phyloP scores from a whole-genome alignment of 768 basidiomycete species.

The Tulasnella sp. region DNA sequence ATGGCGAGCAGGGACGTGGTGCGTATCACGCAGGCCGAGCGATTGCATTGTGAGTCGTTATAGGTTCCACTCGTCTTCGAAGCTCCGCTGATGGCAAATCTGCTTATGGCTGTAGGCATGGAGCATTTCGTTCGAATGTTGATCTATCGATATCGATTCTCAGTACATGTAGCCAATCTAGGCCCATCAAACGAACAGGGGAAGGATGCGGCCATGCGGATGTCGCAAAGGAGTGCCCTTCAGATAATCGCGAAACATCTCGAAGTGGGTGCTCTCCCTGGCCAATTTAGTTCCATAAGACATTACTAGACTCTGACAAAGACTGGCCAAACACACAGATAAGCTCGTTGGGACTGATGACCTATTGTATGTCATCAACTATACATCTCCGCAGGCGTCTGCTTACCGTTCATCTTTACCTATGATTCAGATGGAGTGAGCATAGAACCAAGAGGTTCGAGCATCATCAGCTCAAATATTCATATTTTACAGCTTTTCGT shows the following conservation, averaged over 20 bases:
- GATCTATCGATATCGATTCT: conserved; percentile 74
- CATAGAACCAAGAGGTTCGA: not conserved
- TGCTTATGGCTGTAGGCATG: conserved; percentile 26
- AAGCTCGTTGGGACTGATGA: conserved; percentile 84
- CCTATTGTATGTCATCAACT: conserved; percentile 59
- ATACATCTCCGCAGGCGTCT: not conserved
- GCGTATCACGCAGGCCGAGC: conserved; percentile 76
- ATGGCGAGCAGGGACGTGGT: conserved; percentile 77
- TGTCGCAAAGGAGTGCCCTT: conserved; percentile 65
- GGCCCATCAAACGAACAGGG: conserved; percentile 35
- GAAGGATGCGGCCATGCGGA: conserved; percentile 67
- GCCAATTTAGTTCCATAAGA: not conserved
- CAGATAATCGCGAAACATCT: conserved; percentile 74
- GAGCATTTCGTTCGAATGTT: conserved; percentile 82
- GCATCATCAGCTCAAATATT: not conserved
- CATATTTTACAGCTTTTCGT: conserved; percentile 30
- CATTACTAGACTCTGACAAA: not conserved
- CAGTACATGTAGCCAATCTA: conserved; percentile 25
- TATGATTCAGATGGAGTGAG: conserved; percentile 9
- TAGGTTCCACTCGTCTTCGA: too few relatives aligned
- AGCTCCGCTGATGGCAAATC: not conserved
- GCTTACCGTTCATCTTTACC: not conserved
- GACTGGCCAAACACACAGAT: conserved; percentile 32
- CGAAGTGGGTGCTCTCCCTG: conserved; percentile 23
- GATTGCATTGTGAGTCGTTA: conserved; percentile 57